phyloP scores from a whole-genome alignment of 345 rosid genomes.

The Eucalyptus regnans region DNA sequence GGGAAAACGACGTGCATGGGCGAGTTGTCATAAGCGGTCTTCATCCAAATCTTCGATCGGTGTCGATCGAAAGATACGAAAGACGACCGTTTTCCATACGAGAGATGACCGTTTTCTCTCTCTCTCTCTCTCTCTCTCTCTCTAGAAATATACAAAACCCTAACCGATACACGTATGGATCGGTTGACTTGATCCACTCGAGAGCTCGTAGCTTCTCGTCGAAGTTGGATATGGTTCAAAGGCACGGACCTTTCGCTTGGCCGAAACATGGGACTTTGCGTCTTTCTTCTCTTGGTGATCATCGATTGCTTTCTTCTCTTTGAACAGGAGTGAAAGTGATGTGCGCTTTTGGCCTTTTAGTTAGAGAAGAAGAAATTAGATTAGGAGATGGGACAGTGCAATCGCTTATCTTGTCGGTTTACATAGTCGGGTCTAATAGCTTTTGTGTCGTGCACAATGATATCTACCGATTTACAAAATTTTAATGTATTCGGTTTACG shows the following conservation, averaged over 20 bases:
- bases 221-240: neutral
- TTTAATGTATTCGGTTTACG: neutral
- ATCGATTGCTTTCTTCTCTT: too few species aligned
- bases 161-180: neutral
- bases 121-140: neutral
- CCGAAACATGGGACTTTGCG: neutral
- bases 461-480: neutral
- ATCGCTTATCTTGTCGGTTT: neutral
- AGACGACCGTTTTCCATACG: neutral
- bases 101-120: neutral
- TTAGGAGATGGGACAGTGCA: neutral
- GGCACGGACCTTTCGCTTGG: neutral
- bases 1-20: neutral
- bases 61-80: neutral
- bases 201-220: neutral
- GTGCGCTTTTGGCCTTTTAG: neutral
- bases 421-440: neutral
- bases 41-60: neutral
- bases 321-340: neutral
- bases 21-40: neutral
- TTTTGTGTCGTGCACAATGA: neutral
- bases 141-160: neutral
- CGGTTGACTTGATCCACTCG: neutral
- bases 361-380: too few species aligned
- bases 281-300: neutral